Evolutionary conservation across 352 stramenopile species (phyloP).

Genomic region (Phytophthora litchii): DNA sequence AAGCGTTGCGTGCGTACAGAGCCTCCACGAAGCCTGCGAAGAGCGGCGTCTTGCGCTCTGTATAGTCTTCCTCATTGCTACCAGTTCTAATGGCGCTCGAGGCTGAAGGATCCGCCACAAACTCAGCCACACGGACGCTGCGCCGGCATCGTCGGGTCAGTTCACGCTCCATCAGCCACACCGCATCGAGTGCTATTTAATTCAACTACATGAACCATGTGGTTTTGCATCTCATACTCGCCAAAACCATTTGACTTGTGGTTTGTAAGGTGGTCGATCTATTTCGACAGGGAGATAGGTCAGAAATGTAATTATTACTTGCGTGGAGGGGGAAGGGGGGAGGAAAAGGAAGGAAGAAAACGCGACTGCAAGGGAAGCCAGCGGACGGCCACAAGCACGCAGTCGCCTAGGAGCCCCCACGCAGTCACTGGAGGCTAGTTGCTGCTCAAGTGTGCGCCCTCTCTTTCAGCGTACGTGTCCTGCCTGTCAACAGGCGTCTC

Average conservation of each 20-base stretch:
- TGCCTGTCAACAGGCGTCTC: not conserved
- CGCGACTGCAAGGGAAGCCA: conserved; percentile 26
- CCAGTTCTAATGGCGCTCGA: conserved; percentile 7
- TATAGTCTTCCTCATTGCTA: not conserved
- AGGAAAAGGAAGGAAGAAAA: conserved; percentile 41
- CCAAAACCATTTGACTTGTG: conserved; percentile 1
- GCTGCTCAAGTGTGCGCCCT: conserved; percentile 6
- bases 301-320: conserved; percentile 29
- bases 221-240: conserved; percentile 6
- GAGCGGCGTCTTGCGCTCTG: conserved; percentile 8
- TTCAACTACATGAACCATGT: conserved; percentile 13
- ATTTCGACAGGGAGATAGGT: conserved; percentile 9
- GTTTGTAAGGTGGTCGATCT: conserved; percentile 13
- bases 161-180: conserved; percentile 25
- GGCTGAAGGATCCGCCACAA: conserved; percentile 9
- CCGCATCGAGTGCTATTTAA: conserved; percentile 16
- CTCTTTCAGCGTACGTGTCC: conserved; percentile 28
- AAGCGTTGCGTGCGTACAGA: conserved; percentile 30
- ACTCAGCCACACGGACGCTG: conserved; percentile 31
- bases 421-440: conserved; percentile 18
- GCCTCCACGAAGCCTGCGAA: conserved; percentile 40
- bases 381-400: conserved; percentile 25
- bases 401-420: conserved; percentile 20
- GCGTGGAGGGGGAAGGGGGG: conserved; percentile 30
- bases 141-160: conserved; percentile 22